phyloP scores from a whole-genome alignment of 2,329 filamentous ascomycete genomes.

The Talaromyces sp. region DNA sequence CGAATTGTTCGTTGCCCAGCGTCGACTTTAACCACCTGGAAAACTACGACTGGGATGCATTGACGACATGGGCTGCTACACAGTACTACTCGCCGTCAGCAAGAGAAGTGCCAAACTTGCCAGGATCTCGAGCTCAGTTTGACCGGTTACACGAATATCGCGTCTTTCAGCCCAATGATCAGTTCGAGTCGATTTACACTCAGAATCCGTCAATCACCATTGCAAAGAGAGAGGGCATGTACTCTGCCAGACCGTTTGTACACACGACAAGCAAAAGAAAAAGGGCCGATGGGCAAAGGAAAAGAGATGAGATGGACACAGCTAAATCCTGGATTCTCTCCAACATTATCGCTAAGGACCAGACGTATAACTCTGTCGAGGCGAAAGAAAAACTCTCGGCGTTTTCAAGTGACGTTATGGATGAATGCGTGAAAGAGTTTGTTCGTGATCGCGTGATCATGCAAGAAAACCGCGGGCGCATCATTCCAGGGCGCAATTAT shows the following conservation, averaged over 20 bases:
- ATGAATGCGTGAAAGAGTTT: slow-evolving; percentile 37
- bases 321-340: slow-evolving; percentile 47
- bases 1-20: slow-evolving; percentile 32
- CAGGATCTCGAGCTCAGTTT: slow-evolving; percentile 39
- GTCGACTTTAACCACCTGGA: slow-evolving; percentile 42
- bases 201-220: slow-evolving; percentile 27
- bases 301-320: slow-evolving; percentile 25
- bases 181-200: slow-evolving; percentile 34
- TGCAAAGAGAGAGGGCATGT: slow-evolving; percentile 25
- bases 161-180: slow-evolving; percentile 23
- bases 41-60: slow-evolving; percentile 42
- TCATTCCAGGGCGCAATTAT: slow-evolving; percentile 40
- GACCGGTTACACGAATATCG: slow-evolving; percentile 38
- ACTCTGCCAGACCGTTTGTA: slow-evolving; percentile 3
- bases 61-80: slow-evolving; percentile 44
- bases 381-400: slow-evolving; percentile 30
- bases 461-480: slow-evolving; percentile 34
- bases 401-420: slow-evolving; percentile 31
- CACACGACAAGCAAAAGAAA: slow-evolving; percentile 11
- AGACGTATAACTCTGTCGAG: slow-evolving; percentile 34
- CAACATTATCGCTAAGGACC: slow-evolving; percentile 41
- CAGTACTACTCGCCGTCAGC: slow-evolving; percentile 37
- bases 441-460: slow-evolving; percentile 37
- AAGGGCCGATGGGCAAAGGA: slow-evolving; percentile 13
- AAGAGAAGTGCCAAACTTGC: slow-evolving; percentile 37